Base-by-base conservation (phyloP, 2,329 filamentous ascomycete genomes). In the Curvularia hawaiiensis region DNA sequence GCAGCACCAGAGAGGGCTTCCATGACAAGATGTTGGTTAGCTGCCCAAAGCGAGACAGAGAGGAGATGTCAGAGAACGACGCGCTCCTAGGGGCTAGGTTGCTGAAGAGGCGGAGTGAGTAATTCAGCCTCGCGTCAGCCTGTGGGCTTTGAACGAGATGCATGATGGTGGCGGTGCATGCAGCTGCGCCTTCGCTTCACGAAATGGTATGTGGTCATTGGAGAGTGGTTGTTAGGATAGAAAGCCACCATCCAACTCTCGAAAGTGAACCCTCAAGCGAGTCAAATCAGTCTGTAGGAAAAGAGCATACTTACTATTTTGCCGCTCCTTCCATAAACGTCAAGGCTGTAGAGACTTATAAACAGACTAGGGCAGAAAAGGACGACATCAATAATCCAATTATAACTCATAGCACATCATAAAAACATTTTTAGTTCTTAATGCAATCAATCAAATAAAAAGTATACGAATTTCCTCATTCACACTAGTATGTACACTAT, bases 1-100 rank as follows among this genome's bases (percentile, higher is more conserved):
- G 65, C 60, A 10, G 53, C 61, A 8, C 48, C 59, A 14, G 63
- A 63, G 18, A 64, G 58, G 5, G 28, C 50, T 12, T 64, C 61
- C 64, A 66, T 62, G 30, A 18, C 22, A 24, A 47, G 18, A 35
- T 24, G 30, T 33, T 14, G 44, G 18, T 24, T 16, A 33, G n/a
- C 18, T 16, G 24, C 30, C 22, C 12, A 16, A 31, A 16, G 16
- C 11, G 10, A 16, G 44, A 22, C 6, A 18, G 44, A 24, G 22
- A 14, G 35, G 16, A 38, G 7, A 47, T 2, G 31, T 28, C 10
- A 31, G 30, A 31, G 44, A 22, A 47, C 5, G 22, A 20, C 18
- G 18, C 18, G 9, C 33, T 31, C 11, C 12, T 14, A 18, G n/a
- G 30, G 44, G 6, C 6, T 22, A n/a, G 18, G 44, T 11, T 33